phyloP scores from a whole-genome alignment of 2,329 filamentous ascomycete species.

The Aspergillus fumigatiaffinis region DNA sequence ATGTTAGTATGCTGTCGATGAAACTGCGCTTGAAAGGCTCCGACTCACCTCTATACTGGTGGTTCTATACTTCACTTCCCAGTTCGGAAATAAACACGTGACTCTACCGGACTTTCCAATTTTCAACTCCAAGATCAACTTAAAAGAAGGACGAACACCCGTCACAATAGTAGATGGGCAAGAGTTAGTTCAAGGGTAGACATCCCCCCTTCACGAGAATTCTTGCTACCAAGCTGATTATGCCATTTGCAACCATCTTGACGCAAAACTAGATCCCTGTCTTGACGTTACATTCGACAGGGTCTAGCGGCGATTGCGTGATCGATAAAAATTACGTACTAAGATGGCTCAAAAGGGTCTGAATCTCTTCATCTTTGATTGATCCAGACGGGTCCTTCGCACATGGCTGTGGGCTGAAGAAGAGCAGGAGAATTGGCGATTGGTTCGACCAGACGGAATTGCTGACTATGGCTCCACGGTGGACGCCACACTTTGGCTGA shows the following conservation, averaged over 20 bases:
- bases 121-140: not conserved
- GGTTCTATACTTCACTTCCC: constrained; percentile 1
- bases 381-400: too few species aligned
- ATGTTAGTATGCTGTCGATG: not conserved
- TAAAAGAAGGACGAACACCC: not conserved
- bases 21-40: not conserved
- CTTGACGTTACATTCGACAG: not conserved
- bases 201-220: not conserved
- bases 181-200: too few species aligned
- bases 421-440: too few species aligned
- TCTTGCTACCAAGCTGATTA: not conserved
- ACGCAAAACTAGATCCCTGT: not conserved
- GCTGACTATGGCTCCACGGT: too few species aligned
- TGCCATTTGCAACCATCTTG: not conserved
- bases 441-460: too few species aligned
- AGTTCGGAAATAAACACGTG: not conserved
- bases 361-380: too few species aligned
- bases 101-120: not conserved
- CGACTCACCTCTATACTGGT: not conserved
- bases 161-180: not conserved
- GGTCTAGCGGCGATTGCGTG: constrained; percentile 23
- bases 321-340: constrained; percentile 7
- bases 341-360: too few species aligned
- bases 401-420: too few species aligned
- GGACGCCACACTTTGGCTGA: too few species aligned